These are phyloP conservation scores for Byssochlamys sp. DNA, from an alignment of 2,329 filamentous ascomycete species.

Conservation along the genomic window DNA sequence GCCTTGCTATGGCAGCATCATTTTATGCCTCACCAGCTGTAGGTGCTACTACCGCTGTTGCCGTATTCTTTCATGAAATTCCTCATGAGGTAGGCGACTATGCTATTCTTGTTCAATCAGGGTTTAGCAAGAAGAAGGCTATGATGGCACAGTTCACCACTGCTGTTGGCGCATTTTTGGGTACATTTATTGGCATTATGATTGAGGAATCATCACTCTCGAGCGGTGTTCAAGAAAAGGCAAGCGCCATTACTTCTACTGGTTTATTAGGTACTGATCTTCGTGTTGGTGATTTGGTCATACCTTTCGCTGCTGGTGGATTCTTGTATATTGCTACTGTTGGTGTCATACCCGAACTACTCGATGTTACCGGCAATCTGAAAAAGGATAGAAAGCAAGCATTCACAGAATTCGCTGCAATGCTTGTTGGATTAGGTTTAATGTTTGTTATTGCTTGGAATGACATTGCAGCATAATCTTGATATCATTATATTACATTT, in stretches of 20 bases:
- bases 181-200: conserved; percentile 87
- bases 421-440: no score
- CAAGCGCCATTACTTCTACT: conserved; percentile 28
- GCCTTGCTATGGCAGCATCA: conserved; percentile 85
- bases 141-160: conserved; percentile 97
- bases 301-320: conserved; percentile 92
- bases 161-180: conserved; percentile 77
- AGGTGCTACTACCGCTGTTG: conserved; percentile 88
- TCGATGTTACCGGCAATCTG: no score
- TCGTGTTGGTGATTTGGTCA: no score
- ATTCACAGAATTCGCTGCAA: no score
- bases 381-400: no score
- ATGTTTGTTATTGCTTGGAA: no score
- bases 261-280: conserved; percentile 82
- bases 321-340: conserved; percentile 95
- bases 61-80: conserved; percentile 99
- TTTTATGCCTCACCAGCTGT: conserved; percentile 98
- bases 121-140: conserved; percentile 82
- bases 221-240: conserved; percentile 32
- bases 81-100: conserved; percentile 97
- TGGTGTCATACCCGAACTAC: conserved; percentile 82
- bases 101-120: conserved; percentile 85
- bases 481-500: no score
- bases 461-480: no score
- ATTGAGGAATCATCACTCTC: conserved; percentile 88